Base-by-base conservation (phyloP, 768 basidiomycete species). In the Podaxis pistillaris region DNA sequence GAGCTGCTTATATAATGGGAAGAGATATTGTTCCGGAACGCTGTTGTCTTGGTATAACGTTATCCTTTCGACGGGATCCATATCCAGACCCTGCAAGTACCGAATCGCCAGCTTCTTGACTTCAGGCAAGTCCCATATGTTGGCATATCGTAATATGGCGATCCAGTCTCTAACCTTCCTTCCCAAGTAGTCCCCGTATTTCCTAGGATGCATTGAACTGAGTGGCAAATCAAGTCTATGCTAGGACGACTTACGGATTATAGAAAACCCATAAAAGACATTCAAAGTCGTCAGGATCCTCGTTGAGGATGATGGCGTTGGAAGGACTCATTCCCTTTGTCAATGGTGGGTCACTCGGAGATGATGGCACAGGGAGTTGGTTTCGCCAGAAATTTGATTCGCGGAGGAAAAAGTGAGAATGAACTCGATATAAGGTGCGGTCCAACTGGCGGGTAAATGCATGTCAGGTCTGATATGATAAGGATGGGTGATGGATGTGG, bases 261-360 rank as follows among this genome's bases (percentile, higher is more conserved):
- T 89, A 89, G 50, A 88, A 86, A 0, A 88, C 80, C 83, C 83
- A 87, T 0, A 86, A 70, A 50, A 88, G 81, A 0, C 79, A 79
- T 15, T 79, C 75, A 56, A 88, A 85, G 26, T 86, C 84, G 3
- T 75, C 71, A 30, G 76, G 77, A 5, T 77, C 73, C 11, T 79
- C 76, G 2, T 79, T 74, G 3, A 88, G 71, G 0, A 72, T 70
- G 24, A 81, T 73, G 0, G 81, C 75, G 5, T 71, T 73, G 0
- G 61, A 11, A 26, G 80, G 75, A 0, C 71, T 73, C 4, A 71
- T 70, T 1, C 81, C 78, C 19, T 65, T 62, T 12, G 62, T 70
- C 71, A 0, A 60, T 5, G 33, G 79, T 75, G 9, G 64, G 17
- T 74, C 67, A 3, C 71, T 73, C 0, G 69, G 67, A 1, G 68